A percentile compares a stretch with the other conserved stretches of the same genome.
Conservation (phyloP, 2,329 filamentous ascomycete species). For the Penicillium janthinellum region DNA sequence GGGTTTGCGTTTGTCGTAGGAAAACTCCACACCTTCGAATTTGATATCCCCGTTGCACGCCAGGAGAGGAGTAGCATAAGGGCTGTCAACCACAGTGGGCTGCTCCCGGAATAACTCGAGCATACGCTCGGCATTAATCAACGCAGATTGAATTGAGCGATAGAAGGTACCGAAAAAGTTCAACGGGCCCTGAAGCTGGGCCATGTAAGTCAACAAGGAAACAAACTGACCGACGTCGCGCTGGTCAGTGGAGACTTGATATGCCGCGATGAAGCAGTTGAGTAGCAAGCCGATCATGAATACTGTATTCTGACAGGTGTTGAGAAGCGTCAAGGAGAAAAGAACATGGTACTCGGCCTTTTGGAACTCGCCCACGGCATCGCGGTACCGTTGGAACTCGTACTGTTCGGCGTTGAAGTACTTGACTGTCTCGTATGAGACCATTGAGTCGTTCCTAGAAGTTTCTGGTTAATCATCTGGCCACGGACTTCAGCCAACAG, state of each 20-base stretch:
- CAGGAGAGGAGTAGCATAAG: conserved; percentile 63
- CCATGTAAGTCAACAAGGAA: conserved; percentile 72
- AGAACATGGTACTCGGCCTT: conserved; percentile 74
- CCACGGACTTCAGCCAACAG: not conserved
- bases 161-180: conserved; percentile 96
- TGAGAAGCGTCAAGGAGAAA: conserved; percentile 76
- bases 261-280: conserved; percentile 72
- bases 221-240: conserved; percentile 72
- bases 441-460: conserved; percentile 84
- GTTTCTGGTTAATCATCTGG: conserved; percentile 1
- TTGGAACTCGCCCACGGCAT: conserved; percentile 72
- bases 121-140: conserved; percentile 96
- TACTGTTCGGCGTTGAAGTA: conserved; percentile 85
- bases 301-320: conserved; percentile 76
- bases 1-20: conserved; percentile 83
- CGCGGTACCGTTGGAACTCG: conserved; percentile 72
- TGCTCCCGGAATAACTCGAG: conserved; percentile 95
- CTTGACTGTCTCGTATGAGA: conserved; percentile 95
- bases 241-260: conserved; percentile 70
- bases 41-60: conserved; percentile 77
- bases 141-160: conserved; percentile 88
- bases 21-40: conserved; percentile 87
- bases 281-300: conserved; percentile 76
- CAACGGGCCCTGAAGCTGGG: conserved; percentile 75
- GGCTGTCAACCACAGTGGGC: conserved; percentile 82